Conservation (phyloP, 2,329 filamentous ascomycete genomes). For the Aspergillus neoniger region DNA sequence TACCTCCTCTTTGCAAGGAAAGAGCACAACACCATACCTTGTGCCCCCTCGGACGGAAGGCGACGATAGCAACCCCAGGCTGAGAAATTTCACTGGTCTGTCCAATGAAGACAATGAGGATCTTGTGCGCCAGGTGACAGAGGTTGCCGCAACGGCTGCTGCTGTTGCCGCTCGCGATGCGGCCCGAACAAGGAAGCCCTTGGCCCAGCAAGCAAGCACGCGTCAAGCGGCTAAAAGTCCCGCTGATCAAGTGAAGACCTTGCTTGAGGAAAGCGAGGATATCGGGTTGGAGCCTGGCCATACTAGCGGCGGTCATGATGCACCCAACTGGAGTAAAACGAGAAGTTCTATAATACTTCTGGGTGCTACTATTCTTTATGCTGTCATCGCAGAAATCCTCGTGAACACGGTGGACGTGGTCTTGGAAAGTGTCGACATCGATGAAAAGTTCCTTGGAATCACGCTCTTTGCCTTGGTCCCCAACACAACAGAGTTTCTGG, state of each 20-base stretch:
- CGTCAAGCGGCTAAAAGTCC: slow-evolving; percentile 40
- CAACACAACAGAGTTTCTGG: slow-evolving; percentile 96
- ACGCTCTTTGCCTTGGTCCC: slow-evolving; percentile 95
- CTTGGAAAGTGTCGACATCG: slow-evolving; percentile 82
- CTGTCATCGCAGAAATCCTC: slow-evolving; percentile 94
- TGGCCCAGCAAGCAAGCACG: slow-evolving; percentile 39
- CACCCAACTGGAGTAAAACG: slow-evolving; percentile 93
- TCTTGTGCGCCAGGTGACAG: slow-evolving; percentile 82
- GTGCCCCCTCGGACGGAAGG: slow-evolving; percentile 69
- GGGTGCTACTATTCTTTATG: slow-evolving; percentile 85
- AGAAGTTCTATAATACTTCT: slow-evolving; percentile 91
- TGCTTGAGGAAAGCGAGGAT: slow-evolving; percentile 52
- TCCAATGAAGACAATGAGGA: slow-evolving; percentile 79
- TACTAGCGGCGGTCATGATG: slow-evolving; percentile 77
- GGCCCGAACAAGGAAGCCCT: slow-evolving; percentile 54
- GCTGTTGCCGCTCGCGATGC: slow-evolving; percentile 82
- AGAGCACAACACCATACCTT: slow-evolving; percentile 62
- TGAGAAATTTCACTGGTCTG: slow-evolving; percentile 60
- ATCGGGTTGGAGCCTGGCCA: slow-evolving; percentile 47
- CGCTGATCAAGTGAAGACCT: slow-evolving; percentile 38
- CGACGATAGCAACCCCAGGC: slow-evolving; percentile 38
- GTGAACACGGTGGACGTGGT: slow-evolving; percentile 98
- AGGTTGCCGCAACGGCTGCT: slow-evolving; percentile 89
- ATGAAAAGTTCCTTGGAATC: slow-evolving; percentile 96
- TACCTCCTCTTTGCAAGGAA: slow-evolving; percentile 24